phyloP scores from a whole-genome alignment of 768 basidiomycete species.

The Russula vinacea region DNA sequence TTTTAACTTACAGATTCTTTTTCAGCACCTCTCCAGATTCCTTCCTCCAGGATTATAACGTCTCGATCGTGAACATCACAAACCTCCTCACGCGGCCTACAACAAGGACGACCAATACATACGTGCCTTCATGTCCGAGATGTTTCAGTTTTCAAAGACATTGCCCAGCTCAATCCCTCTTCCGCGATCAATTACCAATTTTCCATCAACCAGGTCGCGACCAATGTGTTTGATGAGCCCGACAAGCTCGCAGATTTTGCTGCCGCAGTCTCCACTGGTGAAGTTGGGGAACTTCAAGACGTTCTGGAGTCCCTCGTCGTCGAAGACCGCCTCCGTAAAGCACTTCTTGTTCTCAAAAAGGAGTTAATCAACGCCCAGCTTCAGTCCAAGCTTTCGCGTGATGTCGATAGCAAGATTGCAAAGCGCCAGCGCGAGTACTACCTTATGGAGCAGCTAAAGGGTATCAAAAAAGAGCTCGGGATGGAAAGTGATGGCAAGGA shows the following conservation, averaged over 20 bases:
- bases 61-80: slow-evolving; percentile 86
- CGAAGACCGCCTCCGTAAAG: slow-evolving; percentile 86
- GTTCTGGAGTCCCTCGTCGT: slow-evolving; percentile 85
- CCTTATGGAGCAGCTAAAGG: slow-evolving; percentile 94
- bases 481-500: slow-evolving; percentile 96
- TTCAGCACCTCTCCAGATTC: slow-evolving; percentile 67
- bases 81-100: slow-evolving; percentile 77
- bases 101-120: slow-evolving; percentile 93
- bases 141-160: slow-evolving; percentile 96
- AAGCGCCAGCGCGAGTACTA: slow-evolving; percentile 94
- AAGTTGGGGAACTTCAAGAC: slow-evolving; percentile 87
- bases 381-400: slow-evolving; percentile 86
- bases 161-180: slow-evolving; percentile 96
- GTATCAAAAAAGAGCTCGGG: slow-evolving; percentile 93
- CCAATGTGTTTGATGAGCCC: slow-evolving; percentile 95
- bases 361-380: slow-evolving; percentile 96
- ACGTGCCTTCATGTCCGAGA: slow-evolving; percentile 93
- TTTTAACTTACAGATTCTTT: slow-evolving; percentile 23
- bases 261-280: slow-evolving; percentile 92
- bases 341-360: slow-evolving; percentile 91
- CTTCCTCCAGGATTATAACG: slow-evolving; percentile 74
- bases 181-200: slow-evolving; percentile 99
- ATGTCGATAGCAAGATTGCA: slow-evolving; percentile 93
- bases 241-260: slow-evolving; percentile 97
- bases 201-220: slow-evolving; percentile 86